A percentile compares a stretch with the other conserved stretches of the same genome.
phyloP scores from a whole-genome alignment of 2,329 filamentous ascomycete genomes.

The Metarhizium humberi region DNA sequence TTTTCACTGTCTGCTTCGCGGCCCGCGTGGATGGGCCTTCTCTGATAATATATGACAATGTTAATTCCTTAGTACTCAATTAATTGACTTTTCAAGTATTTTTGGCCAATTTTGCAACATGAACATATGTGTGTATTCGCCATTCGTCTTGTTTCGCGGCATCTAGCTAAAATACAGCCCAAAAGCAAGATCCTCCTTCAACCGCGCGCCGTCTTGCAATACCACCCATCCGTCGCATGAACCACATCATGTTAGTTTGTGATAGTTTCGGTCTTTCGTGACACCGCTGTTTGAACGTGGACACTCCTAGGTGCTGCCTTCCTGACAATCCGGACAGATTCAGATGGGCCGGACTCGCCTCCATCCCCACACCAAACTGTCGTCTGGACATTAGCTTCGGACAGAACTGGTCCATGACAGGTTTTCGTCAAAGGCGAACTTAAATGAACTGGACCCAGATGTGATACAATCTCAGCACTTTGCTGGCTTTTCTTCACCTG shows the following conservation, averaged over 20 bases:
- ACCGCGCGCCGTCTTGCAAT: too few species aligned
- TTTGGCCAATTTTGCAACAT: background rate
- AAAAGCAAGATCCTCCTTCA: background rate
- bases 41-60: constrained; percentile 1
- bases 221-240: too few species aligned
- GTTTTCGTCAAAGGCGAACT: background rate
- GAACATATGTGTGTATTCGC: background rate
- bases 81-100: background rate
- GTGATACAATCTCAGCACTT: background rate
- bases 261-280: background rate
- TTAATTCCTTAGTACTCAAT: background rate
- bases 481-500: background rate
- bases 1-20: background rate
- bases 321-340: background rate
- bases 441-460: background rate
- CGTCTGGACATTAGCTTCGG: constrained; percentile 12
- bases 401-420: constrained; percentile 3
- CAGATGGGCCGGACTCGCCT: background rate
- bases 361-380: constrained; percentile 19
- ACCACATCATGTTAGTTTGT: background rate
- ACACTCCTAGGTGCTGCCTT: background rate
- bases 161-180: background rate
- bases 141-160: background rate
- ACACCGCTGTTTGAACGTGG: constrained; percentile 2
- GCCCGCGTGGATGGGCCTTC: background rate